phyloP scores from a whole-genome alignment of 2,329 filamentous ascomycete species.

The Dactylellina parvicollis region DNA sequence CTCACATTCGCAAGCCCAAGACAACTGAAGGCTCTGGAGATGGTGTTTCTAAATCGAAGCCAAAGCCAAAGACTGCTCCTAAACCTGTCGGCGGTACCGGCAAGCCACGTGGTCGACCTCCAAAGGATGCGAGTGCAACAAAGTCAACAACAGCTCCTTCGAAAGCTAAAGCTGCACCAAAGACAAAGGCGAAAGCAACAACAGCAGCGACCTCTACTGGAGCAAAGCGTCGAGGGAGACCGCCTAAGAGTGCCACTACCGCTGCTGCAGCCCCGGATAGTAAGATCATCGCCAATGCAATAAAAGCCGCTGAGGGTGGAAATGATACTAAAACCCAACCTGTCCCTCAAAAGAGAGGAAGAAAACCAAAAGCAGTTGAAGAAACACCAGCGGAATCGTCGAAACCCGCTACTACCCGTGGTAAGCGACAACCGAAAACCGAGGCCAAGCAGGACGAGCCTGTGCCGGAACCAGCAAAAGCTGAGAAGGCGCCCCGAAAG shows the following conservation, averaged over 20 bases:
- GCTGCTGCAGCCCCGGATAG: conserved; percentile 11
- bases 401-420: conserved; percentile 1
- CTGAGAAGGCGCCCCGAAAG: conserved; percentile 13
- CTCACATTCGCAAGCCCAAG: conserved; percentile 47
- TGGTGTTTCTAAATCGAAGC: conserved; percentile 43
- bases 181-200: conserved; percentile 4
- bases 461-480: conserved; percentile 24
- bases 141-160: conserved; percentile 3
- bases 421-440: conserved; percentile 5
- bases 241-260: conserved; percentile 5
- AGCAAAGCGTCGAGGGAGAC: conserved; percentile 22
- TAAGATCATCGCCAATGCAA: conserved; percentile 42
- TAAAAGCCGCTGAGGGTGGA: conserved; percentile 53
- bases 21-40: conserved; percentile 50
- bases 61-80: conserved; percentile 35
- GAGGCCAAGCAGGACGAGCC: conserved; percentile 41
- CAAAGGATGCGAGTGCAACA: conserved; percentile 30
- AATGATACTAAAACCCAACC: conserved; percentile 16
- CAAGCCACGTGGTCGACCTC: conserved; percentile 38
- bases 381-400: conserved; percentile 20
- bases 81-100: conserved; percentile 12
- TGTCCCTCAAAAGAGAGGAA: conserved; percentile 27
- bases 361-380: conserved; percentile 15
- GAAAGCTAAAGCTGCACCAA: neutral
- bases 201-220: conserved; percentile 7